Evolutionary conservation across 140 eudicot species (phyloP).

Genomic region (Senecio squalidus): DNA sequence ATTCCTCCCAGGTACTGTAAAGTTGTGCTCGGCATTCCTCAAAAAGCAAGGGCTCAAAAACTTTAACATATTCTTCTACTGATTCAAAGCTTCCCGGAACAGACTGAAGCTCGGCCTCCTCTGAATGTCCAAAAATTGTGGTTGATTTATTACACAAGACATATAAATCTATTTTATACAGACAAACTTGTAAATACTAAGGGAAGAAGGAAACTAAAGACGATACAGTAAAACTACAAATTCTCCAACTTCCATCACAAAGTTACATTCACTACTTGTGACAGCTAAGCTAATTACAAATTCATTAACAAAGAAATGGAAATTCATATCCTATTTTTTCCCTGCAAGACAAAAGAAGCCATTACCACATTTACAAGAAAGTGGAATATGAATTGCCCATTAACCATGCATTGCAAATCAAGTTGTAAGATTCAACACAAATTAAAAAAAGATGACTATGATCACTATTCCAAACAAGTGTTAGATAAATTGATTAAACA

Average conservation of each 20-base stretch:
- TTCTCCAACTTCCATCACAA: neutral
- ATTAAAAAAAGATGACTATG: slow-evolving; percentile 2
- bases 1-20: slow-evolving; percentile 96
- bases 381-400: neutral
- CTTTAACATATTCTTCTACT: slow-evolving; percentile 81
- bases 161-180: slow-evolving; percentile 2
- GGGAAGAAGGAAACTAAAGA: neutral
- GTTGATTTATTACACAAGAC: slow-evolving; percentile 14
- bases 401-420: neutral
- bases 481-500: neutral
- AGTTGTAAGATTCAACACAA: neutral
- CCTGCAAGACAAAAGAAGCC: slow-evolving; percentile 17
- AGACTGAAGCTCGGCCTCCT: slow-evolving; percentile 91
- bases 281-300: slow-evolving; percentile 3
- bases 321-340: slow-evolving; percentile 3
- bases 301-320: slow-evolving; percentile 1
- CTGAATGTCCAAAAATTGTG: slow-evolving; percentile 39
- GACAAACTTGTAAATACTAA: slow-evolving; percentile 4
- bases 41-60: slow-evolving; percentile 94
- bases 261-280: slow-evolving; percentile 7
- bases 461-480: slow-evolving; percentile 9
- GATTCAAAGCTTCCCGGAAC: slow-evolving; percentile 95
- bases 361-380: slow-evolving; percentile 1
- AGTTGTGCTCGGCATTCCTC: slow-evolving; percentile 99
- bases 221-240: slow-evolving; percentile 1